phyloP scores from a whole-genome alignment of 345 rosid species.

The Aurinia saxatilis region DNA sequence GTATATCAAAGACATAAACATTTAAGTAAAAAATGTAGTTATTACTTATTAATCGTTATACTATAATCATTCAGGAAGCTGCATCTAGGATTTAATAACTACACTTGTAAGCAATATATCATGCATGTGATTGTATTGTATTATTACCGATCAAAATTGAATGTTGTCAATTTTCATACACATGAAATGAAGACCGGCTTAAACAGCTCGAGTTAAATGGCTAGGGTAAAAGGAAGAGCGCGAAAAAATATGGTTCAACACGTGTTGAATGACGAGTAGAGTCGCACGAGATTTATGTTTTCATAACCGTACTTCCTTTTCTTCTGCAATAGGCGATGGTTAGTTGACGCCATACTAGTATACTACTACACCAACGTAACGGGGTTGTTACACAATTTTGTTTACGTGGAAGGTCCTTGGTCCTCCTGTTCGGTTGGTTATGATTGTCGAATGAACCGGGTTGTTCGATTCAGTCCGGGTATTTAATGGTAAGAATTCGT shows the following conservation, averaged over 20 bases:
- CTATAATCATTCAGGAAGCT: no score
- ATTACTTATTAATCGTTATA: no score
- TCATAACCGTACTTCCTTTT: background rate
- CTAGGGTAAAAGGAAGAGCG: conserved; percentile 8
- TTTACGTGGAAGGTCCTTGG: conserved; percentile 7
- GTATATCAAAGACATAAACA: no score
- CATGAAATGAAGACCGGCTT: no score
- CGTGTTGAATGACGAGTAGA: conserved; percentile 8
- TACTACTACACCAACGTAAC: background rate
- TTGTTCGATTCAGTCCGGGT: no score
- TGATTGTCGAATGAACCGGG: background rate
- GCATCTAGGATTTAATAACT: no score
- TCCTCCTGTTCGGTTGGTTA: background rate
- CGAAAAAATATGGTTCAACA: background rate
- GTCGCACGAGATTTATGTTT: background rate
- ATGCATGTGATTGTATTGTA: no score
- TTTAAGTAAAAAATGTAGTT: no score
- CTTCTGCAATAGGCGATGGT: background rate
- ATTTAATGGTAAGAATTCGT: no score
- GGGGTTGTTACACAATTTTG: background rate
- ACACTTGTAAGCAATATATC: no score
- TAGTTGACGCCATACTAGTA: background rate
- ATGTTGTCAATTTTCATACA: no score
- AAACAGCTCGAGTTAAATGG: background rate
- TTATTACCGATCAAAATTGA: no score